Evolutionary conservation across 306 rosid species (phyloP).

Genomic region (Medicago ruthenica): DNA sequence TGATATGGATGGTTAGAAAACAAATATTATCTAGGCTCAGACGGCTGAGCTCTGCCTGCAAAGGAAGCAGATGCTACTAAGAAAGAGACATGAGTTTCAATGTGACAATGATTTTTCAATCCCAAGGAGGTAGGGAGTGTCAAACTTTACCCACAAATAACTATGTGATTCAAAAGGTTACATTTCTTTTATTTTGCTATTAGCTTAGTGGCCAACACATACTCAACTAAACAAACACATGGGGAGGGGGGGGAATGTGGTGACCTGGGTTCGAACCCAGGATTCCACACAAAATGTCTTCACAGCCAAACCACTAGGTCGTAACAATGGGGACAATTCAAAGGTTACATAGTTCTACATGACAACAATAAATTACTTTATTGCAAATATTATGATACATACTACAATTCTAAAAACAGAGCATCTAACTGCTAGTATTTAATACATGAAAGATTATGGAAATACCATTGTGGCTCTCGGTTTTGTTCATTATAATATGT

Average conservation of each 20-base stretch:
- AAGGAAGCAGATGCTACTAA: not conserved
- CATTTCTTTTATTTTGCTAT: no score
- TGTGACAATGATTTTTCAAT: slow-evolving; percentile 19
- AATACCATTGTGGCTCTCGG: not conserved
- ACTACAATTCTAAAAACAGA: not conserved
- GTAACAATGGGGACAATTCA: not conserved
- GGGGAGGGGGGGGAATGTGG: no score
- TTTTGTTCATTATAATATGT: slow-evolving; percentile 21
- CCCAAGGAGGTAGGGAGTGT: not conserved
- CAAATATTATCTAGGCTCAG: not conserved
- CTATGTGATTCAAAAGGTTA: not conserved
- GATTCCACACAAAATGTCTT: no score
- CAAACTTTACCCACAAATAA: not conserved
- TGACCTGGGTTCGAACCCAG: no score
- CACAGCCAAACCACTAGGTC: no score
- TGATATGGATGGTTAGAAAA: slow-evolving; percentile 1
- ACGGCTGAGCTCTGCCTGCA: not conserved
- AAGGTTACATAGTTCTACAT: not conserved
- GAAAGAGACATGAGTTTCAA: slow-evolving; percentile 6
- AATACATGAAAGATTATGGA: slow-evolving; percentile 18
- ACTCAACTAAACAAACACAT: no score
- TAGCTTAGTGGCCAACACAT: no score
- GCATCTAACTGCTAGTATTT: slow-evolving; percentile 1
- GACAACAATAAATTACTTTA: not conserved
- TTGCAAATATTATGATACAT: not conserved